Evolutionary conservation across 2,329 filamentous ascomycete genomes (phyloP).

Genomic region (Thyridium curvatum): DNA sequence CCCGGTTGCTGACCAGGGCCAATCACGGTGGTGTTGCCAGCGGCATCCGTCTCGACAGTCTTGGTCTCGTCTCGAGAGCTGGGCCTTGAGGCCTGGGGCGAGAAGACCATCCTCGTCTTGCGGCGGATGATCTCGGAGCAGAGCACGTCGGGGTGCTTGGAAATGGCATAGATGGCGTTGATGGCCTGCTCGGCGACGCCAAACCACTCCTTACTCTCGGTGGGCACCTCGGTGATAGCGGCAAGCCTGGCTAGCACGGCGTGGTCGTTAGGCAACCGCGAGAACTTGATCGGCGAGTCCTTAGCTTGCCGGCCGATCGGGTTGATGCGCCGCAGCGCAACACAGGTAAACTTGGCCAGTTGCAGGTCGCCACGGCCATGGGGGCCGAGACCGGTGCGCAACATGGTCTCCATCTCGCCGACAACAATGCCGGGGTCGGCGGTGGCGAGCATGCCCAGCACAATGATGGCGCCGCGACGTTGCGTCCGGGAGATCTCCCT

Average conservation of each 20-base stretch:
- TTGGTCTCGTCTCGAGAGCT: conserved; percentile 38
- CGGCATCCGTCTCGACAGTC: conserved; percentile 17
- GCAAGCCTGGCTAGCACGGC: conserved; percentile 77
- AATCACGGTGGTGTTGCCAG: conserved; percentile 15
- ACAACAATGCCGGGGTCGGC: conserved; percentile 91
- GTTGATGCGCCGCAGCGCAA: conserved; percentile 86
- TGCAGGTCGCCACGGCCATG: conserved; percentile 78
- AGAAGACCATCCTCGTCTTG: conserved; percentile 78
- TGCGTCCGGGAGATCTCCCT: conserved; percentile 89
- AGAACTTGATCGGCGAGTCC: conserved; percentile 60
- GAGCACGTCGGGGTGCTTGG: conserved; percentile 87
- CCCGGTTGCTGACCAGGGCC: conserved; percentile 9
- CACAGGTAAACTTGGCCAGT: conserved; percentile 90
- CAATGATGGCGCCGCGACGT: conserved; percentile 87
- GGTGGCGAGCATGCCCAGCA: conserved; percentile 91
- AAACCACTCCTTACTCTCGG: conserved; percentile 92
- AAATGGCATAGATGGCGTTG: conserved; percentile 87
- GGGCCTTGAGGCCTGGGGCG: conserved; percentile 34
- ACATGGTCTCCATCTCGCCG: conserved; percentile 89
- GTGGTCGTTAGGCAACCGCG: conserved; percentile 85
- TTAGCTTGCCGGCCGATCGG: conserved; percentile 75
- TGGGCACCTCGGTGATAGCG: conserved; percentile 76
- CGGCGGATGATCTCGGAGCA: conserved; percentile 86
- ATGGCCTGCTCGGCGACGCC: conserved; percentile 95
- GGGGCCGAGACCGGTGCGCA: conserved; percentile 78